Base-by-base conservation (phyloP, 306 rosid species). In the Fagus sylvatica region DNA sequence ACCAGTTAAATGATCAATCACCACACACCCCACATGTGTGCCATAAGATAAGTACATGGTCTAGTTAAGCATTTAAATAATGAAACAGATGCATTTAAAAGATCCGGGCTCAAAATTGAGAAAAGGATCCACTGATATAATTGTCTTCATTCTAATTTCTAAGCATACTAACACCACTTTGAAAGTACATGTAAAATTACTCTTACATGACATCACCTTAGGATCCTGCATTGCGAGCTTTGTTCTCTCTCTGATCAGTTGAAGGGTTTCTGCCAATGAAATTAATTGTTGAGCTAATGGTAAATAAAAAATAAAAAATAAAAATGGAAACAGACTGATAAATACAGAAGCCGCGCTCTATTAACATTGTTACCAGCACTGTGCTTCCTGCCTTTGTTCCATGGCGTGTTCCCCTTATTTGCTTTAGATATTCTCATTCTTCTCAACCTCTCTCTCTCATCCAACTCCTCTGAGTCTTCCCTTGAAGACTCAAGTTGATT, bases 151-250 rank as follows among this genome's bases (percentile, higher is more conserved):
- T 62, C 49, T n/a, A 62, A 9, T 30, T 17, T 62, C 49, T n/a
- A 62, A 9, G 34, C 75, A 73, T 37, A 53, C 54, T 64, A 75
- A 76, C 81, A 76, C 71, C 69, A 79, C 51, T 46, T 68, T 76
- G 64, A 71, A 66, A 53, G 79, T 83, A 85, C 85, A 82, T 75
- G 76, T 86, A 76, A 81, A 84, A 43, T 81, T 72, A 87, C 83
- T 88, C 97, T 95, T 95, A 91, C 98, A 91, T 87, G 99, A 93
- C 98, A 88, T 95, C 98, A 95, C 99, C 99, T 95, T 95, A 90
- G 99, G 98, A 90, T 88, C 80, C 98, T 93, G 98, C 98, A 95
- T 95, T 17, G 99, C 98, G 66, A 91, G 87, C 86, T 86, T 85
- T 84, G 99, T 95, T 86, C 96, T 88, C 85, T 95, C 97, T 87